Conservation (phyloP, 495 filamentous ascomycete species). For the Xylaria venustula region DNA sequence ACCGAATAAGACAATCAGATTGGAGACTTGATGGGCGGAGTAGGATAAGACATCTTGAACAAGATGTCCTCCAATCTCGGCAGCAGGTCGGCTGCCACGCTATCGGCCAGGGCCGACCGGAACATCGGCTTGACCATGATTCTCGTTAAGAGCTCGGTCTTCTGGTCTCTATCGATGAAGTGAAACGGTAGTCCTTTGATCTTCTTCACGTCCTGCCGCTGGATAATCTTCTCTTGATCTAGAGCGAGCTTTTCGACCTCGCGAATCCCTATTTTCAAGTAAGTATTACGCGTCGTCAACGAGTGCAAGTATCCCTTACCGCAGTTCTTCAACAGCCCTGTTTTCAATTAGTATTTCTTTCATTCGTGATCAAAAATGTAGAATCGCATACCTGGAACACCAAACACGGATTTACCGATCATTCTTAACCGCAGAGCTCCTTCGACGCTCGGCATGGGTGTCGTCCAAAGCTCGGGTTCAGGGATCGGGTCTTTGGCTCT, state of each 20-base stretch:
- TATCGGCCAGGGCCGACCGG: constrained; percentile 1
- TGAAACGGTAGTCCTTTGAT: constrained; percentile 5
- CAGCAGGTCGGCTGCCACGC: constrained; percentile 1
- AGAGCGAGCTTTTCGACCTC: constrained; percentile 1
- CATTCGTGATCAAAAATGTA: neutral
- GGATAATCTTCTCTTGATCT: neutral
- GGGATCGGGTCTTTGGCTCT: neutral
- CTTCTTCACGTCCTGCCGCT: neutral
- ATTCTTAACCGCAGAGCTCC: neutral
- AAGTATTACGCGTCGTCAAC: neutral
- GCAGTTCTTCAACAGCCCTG: neutral
- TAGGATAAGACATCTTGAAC: constrained; percentile 27
- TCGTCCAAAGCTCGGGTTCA: neutral
- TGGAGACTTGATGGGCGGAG: neutral
- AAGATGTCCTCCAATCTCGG: constrained; percentile 19
- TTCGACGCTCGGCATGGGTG: neutral
- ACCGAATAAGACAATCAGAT: neutral
- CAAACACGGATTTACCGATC: neutral
- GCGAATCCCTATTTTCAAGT: neutral
- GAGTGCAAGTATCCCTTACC: neutral
- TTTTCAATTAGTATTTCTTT: neutral
- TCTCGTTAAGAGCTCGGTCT: constrained; percentile 19
- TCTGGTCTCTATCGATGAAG: constrained; percentile 7
- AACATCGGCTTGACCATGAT: constrained; percentile 13
- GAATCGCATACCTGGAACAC: neutral